A percentile compares a stretch with the other conserved stretches of the same genome.
Evolutionary conservation across 352 stramenopile species (phyloP).

Genomic region (Phytophthora sp.): DNA sequence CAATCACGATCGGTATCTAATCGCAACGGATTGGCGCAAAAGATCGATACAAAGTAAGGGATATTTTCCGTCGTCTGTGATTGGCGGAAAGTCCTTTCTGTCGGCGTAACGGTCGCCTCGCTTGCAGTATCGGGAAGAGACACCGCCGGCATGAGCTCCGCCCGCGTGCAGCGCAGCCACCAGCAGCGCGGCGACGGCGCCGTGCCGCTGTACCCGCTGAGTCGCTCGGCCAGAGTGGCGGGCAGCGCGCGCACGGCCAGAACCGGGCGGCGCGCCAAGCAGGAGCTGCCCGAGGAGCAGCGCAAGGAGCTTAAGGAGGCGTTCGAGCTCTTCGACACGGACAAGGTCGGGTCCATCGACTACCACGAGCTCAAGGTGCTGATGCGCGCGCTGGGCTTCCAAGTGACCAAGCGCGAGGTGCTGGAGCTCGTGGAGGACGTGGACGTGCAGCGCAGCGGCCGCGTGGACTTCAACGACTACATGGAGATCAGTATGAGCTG

Average conservation of each 20-base stretch:
- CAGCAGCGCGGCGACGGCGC: conserved; percentile 34
- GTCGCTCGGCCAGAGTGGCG: conserved; percentile 7
- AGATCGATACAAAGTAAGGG: no score
- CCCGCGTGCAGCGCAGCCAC: conserved; percentile 34
- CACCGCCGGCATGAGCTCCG: conserved; percentile 30
- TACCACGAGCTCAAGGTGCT: conserved; percentile 95
- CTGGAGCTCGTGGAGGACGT: conserved; percentile 90
- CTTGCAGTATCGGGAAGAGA: conserved; percentile 30
- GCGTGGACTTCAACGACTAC: conserved; percentile 92
- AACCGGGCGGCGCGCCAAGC: conserved; percentile 46
- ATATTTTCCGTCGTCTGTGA: no score
- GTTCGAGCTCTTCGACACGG: conserved; percentile 94
- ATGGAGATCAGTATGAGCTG: conserved; percentile 88
- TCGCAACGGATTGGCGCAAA: no score
- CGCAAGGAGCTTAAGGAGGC: conserved; percentile 92
- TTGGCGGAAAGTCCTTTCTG: no score
- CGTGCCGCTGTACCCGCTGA: conserved; percentile 29
- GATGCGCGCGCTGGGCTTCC: conserved; percentile 93
- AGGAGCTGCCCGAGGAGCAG: conserved; percentile 83
- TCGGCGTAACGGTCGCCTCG: conserved; percentile 4
- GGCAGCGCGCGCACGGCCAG: conserved; percentile 14
- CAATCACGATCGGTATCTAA: conserved; percentile 10
- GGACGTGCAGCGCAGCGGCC: conserved; percentile 84
- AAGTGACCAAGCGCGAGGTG: conserved; percentile 91
- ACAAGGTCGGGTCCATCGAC: conserved; percentile 91